Evolutionary conservation across 306 rosid genomes (phyloP), one percentile per base, ranked within the genome.

Genomic region (Lupinus albus): DNA sequence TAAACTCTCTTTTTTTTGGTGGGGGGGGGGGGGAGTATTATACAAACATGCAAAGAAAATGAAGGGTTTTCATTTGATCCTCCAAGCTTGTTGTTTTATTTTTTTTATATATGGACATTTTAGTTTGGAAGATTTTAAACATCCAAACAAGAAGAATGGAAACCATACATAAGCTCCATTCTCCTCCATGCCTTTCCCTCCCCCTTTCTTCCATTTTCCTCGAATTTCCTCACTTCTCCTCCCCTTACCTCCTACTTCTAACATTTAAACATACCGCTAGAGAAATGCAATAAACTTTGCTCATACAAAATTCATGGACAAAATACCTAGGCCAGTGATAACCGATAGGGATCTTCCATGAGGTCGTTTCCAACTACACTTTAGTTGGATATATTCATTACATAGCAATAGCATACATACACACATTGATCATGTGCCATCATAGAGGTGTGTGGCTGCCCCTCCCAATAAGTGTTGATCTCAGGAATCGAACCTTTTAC

Each of bases 51-150:
- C 1, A 10, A 54, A 54, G 61, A 25, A 54, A 54, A 28, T 21
- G 38, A 55, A 30, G n/a, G 25, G 33, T 35, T 33, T 11, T 17
- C 46, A 58, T 58, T 45, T 58, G 14, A 58, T 58, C 64, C 35
- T 30, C 35, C 35, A 41, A 15, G 4, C 51, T 12, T 11, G 1
- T 33, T 20, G 0, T 2, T 18, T 12, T n/a, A n/a, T 42, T 42
- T 42, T 8, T 21, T 30, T 30, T 30, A 30, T 30, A 30, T 3
- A 30, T 5, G 4, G 0, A 30, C 35, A 60, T 38, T 36, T 12
- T 18, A 49, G 38, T 60, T 47, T 60, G 15, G 39, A 39, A 18
- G 51, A 17, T 38, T 36, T 60, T 60, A 18, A 18, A 61, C 17
- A 21, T 53, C 51, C n/a, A 63, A 63, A 4, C 17, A 45, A 45